Evolutionary conservation across 345 rosid species (phyloP).

Genomic region (Aquilaria yunnanensis): DNA sequence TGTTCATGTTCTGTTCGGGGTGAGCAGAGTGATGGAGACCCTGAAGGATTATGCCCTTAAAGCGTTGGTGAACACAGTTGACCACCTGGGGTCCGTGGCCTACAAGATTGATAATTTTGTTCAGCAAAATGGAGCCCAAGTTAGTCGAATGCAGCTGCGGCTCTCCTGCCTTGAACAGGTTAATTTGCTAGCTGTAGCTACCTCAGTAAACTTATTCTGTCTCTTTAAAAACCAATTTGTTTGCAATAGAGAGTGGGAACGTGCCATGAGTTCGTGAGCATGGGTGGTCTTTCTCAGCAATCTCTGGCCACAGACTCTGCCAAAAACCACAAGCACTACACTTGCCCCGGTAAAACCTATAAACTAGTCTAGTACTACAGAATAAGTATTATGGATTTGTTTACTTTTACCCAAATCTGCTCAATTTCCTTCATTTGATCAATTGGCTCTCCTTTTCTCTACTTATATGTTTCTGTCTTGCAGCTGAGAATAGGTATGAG

Average conservation of each 20-base stretch:
- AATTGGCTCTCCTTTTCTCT: not conserved
- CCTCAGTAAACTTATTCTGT: too few species aligned
- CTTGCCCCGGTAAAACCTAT: slow-evolving; percentile 50
- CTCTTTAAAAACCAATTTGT: not conserved
- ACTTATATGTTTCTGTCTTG: slow-evolving; percentile 1
- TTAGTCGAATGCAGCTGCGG: slow-evolving; percentile 42
- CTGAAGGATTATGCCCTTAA: slow-evolving; percentile 67
- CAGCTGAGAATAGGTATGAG: slow-evolving; percentile 21
- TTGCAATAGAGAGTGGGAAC: slow-evolving; percentile 38
- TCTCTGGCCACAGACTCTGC: slow-evolving; percentile 37
- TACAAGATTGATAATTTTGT: slow-evolving; percentile 47
- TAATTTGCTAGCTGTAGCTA: too few species aligned
- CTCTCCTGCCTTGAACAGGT: slow-evolving; percentile 68
- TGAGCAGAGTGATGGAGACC: slow-evolving; percentile 50
- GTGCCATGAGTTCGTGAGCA: slow-evolving; percentile 43
- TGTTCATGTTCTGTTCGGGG: too few species aligned
- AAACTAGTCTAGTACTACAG: not conserved
- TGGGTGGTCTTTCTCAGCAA: slow-evolving; percentile 47
- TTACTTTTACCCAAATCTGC: too few species aligned
- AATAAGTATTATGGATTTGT: too few species aligned
- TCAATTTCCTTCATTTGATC: not conserved
- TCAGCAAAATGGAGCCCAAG: slow-evolving; percentile 42
- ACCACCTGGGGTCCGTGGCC: slow-evolving; percentile 86
- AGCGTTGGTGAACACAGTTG: slow-evolving; percentile 73
- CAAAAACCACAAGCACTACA: slow-evolving; percentile 54